Evolutionary conservation across 495 filamentous ascomycete genomes (phyloP).

Genomic region (Chaetomium tenue): DNA sequence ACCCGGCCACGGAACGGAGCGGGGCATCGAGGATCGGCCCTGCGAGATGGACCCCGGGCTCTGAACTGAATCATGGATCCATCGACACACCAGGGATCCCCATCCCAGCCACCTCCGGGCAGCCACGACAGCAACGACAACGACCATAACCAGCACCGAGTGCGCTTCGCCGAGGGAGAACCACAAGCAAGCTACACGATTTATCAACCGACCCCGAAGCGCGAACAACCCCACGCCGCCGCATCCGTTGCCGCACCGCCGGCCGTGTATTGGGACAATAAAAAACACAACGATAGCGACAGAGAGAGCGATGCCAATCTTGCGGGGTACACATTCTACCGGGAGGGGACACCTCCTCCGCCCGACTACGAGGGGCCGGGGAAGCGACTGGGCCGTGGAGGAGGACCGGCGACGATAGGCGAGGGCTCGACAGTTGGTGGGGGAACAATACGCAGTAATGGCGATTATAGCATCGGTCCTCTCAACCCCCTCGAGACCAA

Average conservation of each 20-base stretch:
- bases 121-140: constrained; percentile 14
- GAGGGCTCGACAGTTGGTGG: constrained; percentile 2
- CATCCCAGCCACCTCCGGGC: constrained; percentile 16
- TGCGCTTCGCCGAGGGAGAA: constrained; percentile 33
- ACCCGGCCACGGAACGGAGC: constrained; percentile 1
- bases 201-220: constrained; percentile 10
- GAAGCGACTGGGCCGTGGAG: constrained; percentile 18
- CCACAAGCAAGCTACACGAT: constrained; percentile 17
- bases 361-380: constrained; percentile 26
- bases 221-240: constrained; percentile 6
- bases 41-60: constrained; percentile 31
- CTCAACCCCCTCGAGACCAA: neutral
- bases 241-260: constrained; percentile 11
- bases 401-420: neutral
- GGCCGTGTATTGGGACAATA: constrained; percentile 36
- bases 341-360: constrained; percentile 38
- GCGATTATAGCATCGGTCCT: constrained; percentile 14
- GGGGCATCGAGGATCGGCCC: neutral
- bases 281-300: constrained; percentile 11
- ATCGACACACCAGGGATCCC: constrained; percentile 28
- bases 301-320: constrained; percentile 22
- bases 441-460: neutral
- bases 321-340: constrained; percentile 40
- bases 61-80: constrained; percentile 31
- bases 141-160: constrained; percentile 21